phyloP scores from a whole-genome alignment of 495 filamentous ascomycete genomes.

The Elasticomyces elasticus region DNA sequence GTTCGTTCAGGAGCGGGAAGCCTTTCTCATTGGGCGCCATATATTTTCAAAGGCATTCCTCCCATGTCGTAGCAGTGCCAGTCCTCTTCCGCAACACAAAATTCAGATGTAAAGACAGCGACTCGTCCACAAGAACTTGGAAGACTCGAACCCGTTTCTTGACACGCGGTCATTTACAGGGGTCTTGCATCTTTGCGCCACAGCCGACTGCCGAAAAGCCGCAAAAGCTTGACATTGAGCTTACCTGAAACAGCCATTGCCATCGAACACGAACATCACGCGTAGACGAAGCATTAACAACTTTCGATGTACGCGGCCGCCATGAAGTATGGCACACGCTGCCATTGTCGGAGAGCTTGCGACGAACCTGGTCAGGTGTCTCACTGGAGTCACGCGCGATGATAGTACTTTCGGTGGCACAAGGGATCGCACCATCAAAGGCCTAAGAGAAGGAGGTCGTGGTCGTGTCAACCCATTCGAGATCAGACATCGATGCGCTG shows the following conservation, averaged over 20 bases:
- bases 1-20: neutral
- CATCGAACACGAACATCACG: neutral
- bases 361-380: constrained; percentile 43
- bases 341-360: constrained; percentile 38
- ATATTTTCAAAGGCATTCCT: neutral
- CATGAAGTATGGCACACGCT: constrained; percentile 40
- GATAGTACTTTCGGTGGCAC: constrained; percentile 33
- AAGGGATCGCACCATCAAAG: constrained; percentile 43
- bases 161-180: neutral
- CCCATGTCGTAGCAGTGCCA: neutral
- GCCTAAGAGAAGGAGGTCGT: constrained; percentile 50
- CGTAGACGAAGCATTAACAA: neutral
- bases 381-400: constrained; percentile 26
- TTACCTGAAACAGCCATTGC: neutral
- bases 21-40: neutral
- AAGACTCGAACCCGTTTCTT: neutral
- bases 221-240: neutral
- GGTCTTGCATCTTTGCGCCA: neutral
- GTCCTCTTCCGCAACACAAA: neutral
- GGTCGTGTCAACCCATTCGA: constrained; percentile 82
- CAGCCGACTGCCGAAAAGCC: neutral
- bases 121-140: too few species aligned
- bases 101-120: too few species aligned
- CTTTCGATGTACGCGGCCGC: too few species aligned
- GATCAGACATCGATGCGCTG: constrained; percentile 59